Base-by-base conservation (phyloP, 768 basidiomycete species). In the Trametes cinnabarina region DNA sequence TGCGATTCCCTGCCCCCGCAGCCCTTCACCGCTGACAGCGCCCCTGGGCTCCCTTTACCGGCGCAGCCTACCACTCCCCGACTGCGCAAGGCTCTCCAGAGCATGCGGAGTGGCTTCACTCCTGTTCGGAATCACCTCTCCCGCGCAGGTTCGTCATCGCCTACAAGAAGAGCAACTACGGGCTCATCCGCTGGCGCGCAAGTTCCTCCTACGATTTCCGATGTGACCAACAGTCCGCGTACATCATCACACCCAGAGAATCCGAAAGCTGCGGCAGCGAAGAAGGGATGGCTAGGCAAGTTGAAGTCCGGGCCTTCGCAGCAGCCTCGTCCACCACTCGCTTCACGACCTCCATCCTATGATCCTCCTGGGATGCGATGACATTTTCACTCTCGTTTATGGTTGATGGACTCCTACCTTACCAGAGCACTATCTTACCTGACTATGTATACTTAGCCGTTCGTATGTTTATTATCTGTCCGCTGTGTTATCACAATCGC, bases 271-370 rank as follows among this genome's bases (percentile, higher is more conserved):
- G 82, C 83, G 63, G 74, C 76, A 43, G 72, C 76, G 34, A 86
- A 87, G 69, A 78, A 82, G 65, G 83, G 84, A 55, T 90, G 88
- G 88, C 68, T 90, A 19, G 86, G 84, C 12, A 88, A 86, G 72
- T 85, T 88, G 61, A 79, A 84, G 68, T 80, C 82, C 7, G 73
- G 34, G 2, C 51, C 68, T 19, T 57, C 62, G 12, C 47, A 39
- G 15, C 46, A 56, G 19, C 19, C 60, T 3, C 60, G 60, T 20
- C 19, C 23, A 12, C 47, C 40, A 30, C 50, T 55, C 15, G 11
- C 53, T 3, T 30, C 60, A 2, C 54, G 60, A 20, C 60, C 55
- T 25, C 60, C 60, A 2, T 25, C 56, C 2, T 61, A 52, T 23
- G 60, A 57, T 49, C 55, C 60, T 3, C 49, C 60, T 1, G 54